Evolutionary conservation across 768 basidiomycete genomes (phyloP), one percentile per base, ranked within the genome.

Genomic region (Russula sp.): DNA sequence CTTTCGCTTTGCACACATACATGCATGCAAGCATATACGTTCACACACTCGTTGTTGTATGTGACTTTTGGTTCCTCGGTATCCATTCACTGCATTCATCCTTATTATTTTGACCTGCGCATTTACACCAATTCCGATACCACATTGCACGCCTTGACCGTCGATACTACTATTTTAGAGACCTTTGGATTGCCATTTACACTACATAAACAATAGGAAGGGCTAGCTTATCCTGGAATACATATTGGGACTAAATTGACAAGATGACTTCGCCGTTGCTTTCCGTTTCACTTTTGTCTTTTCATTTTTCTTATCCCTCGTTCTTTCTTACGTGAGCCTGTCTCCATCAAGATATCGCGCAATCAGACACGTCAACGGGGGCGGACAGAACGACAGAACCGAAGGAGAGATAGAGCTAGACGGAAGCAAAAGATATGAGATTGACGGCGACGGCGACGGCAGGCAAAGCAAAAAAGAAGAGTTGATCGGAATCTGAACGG

Each of bases 121-220:
- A 66, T 67, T 67, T 61, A 66, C 60, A 66, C 56, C 61, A 50
- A 54, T 64, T 61, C 51, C 61, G 52, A 66, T 66, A 67, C 59
- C 67, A 60, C 67, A 67, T 66, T 61, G 64, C 65, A 67, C 52
- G 55, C 59, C 53, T 59, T 59, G 2, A 65, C 55, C 50, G 52
- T 34, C 28, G 57, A 61, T 46, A 65, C 32, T 49, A 65, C 51
- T 67, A 67, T 54, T n/a, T 62, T 66, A 66, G 65, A 66, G 44
- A 38, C 20, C 26, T 34, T 49, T 59, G 65, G 65, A 55, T 66
- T 65, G 24, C 64, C 59, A 52, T 50, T 65, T 58, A 64, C 53
- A 61, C 24, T 52, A 65, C 50, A 51, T 5, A 56, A 65, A 56
- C 42, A 58, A 59, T 26, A 65, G 40, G 20, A 49, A 57, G 36